Percentiles rank a stretch among this genome's conserved stretches.
phyloP scores from a whole-genome alignment of 805 yeast genomes.

The Clavispora santaluciae region DNA sequence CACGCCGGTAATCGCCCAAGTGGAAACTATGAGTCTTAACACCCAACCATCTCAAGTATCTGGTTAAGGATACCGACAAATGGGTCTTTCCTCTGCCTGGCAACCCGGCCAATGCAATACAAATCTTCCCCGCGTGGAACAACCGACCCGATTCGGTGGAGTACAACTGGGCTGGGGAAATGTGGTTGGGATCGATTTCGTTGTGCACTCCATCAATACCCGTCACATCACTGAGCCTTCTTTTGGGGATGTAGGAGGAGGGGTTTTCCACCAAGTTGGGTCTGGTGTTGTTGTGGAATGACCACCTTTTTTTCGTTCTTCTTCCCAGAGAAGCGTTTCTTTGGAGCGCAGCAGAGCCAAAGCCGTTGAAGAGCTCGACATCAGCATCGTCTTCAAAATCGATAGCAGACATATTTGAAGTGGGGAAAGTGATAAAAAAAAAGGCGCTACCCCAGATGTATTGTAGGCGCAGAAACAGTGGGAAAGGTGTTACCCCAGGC shows the following conservation, averaged over 20 bases:
- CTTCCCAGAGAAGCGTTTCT: constrained; percentile 25
- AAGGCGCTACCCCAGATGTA: constrained; percentile 1
- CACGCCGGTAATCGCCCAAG: constrained; percentile 83
- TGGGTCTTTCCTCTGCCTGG: constrained; percentile 97
- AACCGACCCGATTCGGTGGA: constrained; percentile 88
- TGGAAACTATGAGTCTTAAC: constrained; percentile 76
- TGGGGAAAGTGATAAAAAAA: neutral
- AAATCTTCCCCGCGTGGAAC: constrained; percentile 92
- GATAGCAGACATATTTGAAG: constrained; percentile 27
- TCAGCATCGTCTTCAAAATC: constrained; percentile 27
- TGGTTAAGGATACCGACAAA: constrained; percentile 81
- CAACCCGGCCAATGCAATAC: constrained; percentile 83
- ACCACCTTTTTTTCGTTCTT: constrained; percentile 40
- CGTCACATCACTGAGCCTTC: constrained; percentile 38
- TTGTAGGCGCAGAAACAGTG: neutral
- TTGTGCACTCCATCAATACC: constrained; percentile 61
- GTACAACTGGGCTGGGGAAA: constrained; percentile 89
- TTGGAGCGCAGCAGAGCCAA: constrained; percentile 31
- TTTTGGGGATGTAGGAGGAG: constrained; percentile 19
- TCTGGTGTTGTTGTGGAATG: constrained; percentile 33
- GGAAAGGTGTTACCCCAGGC: constrained; percentile 1
- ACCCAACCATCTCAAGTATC: constrained; percentile 94
- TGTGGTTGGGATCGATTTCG: constrained; percentile 53
- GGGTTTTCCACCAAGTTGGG: constrained; percentile 37
- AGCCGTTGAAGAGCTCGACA: constrained; percentile 31